A percentile compares a stretch with the other conserved stretches of the same genome.
Evolutionary conservation across 257 asterid genomes (phyloP).

Genomic region (Verbena officinalis): DNA sequence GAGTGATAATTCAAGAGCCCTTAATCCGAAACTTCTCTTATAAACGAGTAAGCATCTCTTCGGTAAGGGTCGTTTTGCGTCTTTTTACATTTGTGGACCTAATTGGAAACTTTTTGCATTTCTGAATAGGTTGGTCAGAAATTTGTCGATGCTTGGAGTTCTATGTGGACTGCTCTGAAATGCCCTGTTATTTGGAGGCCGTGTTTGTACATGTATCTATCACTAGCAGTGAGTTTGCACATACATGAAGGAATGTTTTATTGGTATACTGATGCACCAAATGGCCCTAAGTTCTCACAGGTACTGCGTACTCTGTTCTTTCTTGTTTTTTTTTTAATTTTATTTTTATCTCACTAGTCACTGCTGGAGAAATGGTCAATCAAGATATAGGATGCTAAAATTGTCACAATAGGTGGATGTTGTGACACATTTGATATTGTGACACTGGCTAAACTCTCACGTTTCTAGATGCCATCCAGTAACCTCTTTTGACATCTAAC

Average conservation of each 20-base stretch:
- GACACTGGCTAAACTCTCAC: too few relatives aligned
- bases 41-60: constrained; percentile 45
- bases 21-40: constrained; percentile 44
- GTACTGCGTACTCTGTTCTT: constrained; percentile 32
- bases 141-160: constrained; percentile 63
- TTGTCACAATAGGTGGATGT: too few relatives aligned
- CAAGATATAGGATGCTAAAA: too few relatives aligned
- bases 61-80: constrained; percentile 12
- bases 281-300: constrained; percentile 82
- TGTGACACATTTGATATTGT: too few relatives aligned
- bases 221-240: constrained; percentile 79
- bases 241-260: constrained; percentile 90
- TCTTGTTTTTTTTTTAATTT: constrained; percentile 4
- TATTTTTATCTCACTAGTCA: too few relatives aligned
- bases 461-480: too few relatives aligned
- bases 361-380: too few relatives aligned
- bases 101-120: constrained; percentile 23
- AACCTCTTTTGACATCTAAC: too few relatives aligned
- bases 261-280: constrained; percentile 85
- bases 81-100: constrained; percentile 18
- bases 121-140: constrained; percentile 62
- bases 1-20: constrained; percentile 55
- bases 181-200: constrained; percentile 86
- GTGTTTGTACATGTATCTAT: constrained; percentile 84
- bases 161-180: constrained; percentile 78